Evolutionary conservation across 805 yeast species (phyloP), one percentile per base, ranked within the genome.

Genomic region (Kodamaea restingae): DNA sequence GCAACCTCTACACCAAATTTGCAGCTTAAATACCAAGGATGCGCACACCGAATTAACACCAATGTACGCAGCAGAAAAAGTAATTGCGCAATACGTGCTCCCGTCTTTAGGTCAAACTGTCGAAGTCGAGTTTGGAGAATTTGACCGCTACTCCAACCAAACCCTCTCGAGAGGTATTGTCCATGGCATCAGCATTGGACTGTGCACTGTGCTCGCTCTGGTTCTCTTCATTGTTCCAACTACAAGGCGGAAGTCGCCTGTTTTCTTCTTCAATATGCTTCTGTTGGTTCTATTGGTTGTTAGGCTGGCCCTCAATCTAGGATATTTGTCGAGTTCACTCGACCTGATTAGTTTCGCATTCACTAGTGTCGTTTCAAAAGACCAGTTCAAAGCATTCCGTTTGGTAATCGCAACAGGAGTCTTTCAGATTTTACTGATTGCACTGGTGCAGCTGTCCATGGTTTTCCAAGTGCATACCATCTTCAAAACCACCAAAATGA

Each of bases 381-480:
- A 40, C 10, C 56, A 67, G 14, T 46, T 48, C 6, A 39, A 48
- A 9, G 73, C 75, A 18, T 63, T 69, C 32, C 71, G 66, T 35
- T 55, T 76, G 4, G 71, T 80, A n/a, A 74, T 80, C 7, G 85
- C 84, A 2, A 65, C 87, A 0, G 76, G 79, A 49, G 68, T 78
- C 3, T 60, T 84, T 41, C 80, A 80, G 46, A 68, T 80, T 4
- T 44, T 88, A 9, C 60, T 88, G 32, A 71, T 86, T 14, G 61
- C 71, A 0, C 64, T 76, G 7, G 75, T 90, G 39, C 84, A 87
- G 56, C 45, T 65, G 0, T 81, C 93, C 0, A 61, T 91, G 52
- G 69, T 80, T 2, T 78, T 78, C 54, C 98, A 91, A 62, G 75
- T 84, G 7, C 72, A 68, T 45, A 75, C 83, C 22, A 79, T 93